These are phyloP conservation scores for Remersonia thermophila DNA, from an alignment of 2,329 filamentous ascomycete genomes.

Conservation along the genomic window DNA sequence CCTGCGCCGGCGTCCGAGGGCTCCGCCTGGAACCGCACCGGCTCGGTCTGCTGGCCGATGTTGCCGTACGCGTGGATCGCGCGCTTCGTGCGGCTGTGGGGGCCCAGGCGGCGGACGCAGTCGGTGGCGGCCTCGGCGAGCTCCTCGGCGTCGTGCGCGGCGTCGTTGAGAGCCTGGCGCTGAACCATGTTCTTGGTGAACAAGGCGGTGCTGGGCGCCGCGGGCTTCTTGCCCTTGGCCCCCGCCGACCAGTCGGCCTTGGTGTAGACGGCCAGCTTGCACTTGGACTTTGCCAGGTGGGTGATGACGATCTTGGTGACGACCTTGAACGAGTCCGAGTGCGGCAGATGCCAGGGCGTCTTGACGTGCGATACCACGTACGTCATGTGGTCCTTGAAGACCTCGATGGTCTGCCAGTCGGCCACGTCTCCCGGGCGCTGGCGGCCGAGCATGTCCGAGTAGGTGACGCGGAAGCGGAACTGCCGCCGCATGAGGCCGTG, in stretches of 20 bases:
- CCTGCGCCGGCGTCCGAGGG: constrained; percentile 26
- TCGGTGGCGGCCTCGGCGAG: constrained; percentile 65
- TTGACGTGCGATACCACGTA: constrained; percentile 52
- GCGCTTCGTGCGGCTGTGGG: constrained; percentile 61
- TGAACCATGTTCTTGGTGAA: constrained; percentile 51
- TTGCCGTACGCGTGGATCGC: constrained; percentile 70
- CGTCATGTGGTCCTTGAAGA: constrained; percentile 62
- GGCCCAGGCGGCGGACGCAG: constrained; percentile 62
- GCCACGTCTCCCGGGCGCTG: constrained; percentile 50
- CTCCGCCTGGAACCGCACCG: constrained; percentile 46
- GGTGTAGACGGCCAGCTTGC: constrained; percentile 79
- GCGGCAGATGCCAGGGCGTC: constrained; percentile 73
- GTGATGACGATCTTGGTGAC: constrained; percentile 90
- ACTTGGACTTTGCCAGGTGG: constrained; percentile 80
- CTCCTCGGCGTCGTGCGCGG: constrained; percentile 59
- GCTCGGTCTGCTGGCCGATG: constrained; percentile 55
- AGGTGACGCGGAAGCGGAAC: constrained; percentile 68
- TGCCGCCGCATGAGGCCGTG: constrained; percentile 61
- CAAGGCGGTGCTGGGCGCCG: constrained; percentile 43
- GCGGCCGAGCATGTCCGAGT: constrained; percentile 51
- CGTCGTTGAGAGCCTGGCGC: constrained; percentile 63
- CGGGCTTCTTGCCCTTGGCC: too few species aligned
- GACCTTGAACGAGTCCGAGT: constrained; percentile 64
- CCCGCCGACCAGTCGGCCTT: constrained; percentile 83
- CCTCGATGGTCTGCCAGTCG: constrained; percentile 79